These are phyloP conservation scores for Urtica urens DNA, from an alignment of 306 rosid species.

Conservation along the genomic window DNA sequence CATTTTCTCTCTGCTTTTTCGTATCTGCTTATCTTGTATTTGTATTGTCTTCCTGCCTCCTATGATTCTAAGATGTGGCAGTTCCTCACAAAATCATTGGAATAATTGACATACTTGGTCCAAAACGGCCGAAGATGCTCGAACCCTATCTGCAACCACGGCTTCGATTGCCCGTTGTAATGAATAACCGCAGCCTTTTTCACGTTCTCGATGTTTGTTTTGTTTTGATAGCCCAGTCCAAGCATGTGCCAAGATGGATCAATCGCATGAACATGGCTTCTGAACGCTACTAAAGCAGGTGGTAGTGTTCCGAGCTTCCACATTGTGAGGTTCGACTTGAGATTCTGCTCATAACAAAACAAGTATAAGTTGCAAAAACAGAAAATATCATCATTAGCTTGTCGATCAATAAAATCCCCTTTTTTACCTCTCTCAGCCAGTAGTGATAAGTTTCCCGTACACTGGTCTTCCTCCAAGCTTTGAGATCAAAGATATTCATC, in stretches of 20 bases:
- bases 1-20: slow-evolving; percentile 31
- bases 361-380: not conserved
- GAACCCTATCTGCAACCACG: slow-evolving; percentile 92
- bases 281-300: slow-evolving; percentile 93
- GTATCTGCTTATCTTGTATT: slow-evolving; percentile 25
- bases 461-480: slow-evolving; percentile 64
- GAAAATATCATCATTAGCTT: not conserved
- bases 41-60: slow-evolving; percentile 12
- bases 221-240: slow-evolving; percentile 94
- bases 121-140: slow-evolving; percentile 97
- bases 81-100: slow-evolving; percentile 79
- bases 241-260: slow-evolving; percentile 95
- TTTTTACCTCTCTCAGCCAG: slow-evolving; percentile 84
- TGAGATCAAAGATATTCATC: slow-evolving; percentile 90
- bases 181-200: slow-evolving; percentile 88
- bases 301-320: slow-evolving; percentile 99
- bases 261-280: slow-evolving; percentile 77
- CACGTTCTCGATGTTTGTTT: slow-evolving; percentile 48
- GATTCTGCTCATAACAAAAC: slow-evolving; percentile 46
- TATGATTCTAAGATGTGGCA: slow-evolving; percentile 96
- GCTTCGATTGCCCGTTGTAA: slow-evolving; percentile 96
- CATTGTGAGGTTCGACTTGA: slow-evolving; percentile 72
- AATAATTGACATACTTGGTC: slow-evolving; percentile 79
- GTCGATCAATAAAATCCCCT: not conserved
- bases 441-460: slow-evolving; percentile 78